Evolutionary conservation across 495 filamentous ascomycete genomes (phyloP), one percentile per base, ranked within the genome.

Genomic region (Penicillium psychrofluorescens): DNA sequence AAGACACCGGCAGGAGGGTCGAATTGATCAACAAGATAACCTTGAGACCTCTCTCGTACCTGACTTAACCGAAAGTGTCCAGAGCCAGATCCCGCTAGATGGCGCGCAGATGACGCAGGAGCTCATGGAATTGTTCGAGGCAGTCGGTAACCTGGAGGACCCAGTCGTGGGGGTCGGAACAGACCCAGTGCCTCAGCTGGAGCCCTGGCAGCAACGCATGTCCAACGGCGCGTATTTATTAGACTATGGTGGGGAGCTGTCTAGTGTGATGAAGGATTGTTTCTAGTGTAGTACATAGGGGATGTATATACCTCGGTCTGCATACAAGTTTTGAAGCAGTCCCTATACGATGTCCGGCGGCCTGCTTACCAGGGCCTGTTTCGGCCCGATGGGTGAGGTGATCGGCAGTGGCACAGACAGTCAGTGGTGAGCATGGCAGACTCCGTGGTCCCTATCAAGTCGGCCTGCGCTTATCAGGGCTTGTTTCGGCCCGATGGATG

Each of bases 381-480:
- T n/a, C n/a, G n/a, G n/a, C n/a, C n/a, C n/a, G n/a, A n/a, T n/a
- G n/a, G n/a, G n/a, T n/a, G n/a, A n/a, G n/a, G n/a, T n/a, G n/a
- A n/a, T n/a, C n/a, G n/a, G n/a, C n/a, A n/a, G n/a, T n/a, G n/a
- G n/a, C n/a, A n/a, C n/a, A n/a, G n/a, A n/a, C n/a, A n/a, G n/a
- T 79, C 76, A 7, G 69, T 64, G 2, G 79, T 62, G 36, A 79
- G 49, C 76, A 81, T 52, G 51, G 79, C 75, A 35, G 72, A 63
- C 47, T 69, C 58, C 0, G 44, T 7, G 0, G 49, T 10, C 11
- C 34, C 29, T 35, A 1, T 9, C 28, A 11, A 36, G 15, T n/a
- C 16, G 27, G 4, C 22, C n/a, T n/a, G 22, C 6, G 22, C 40
- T 42, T 48, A 45, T 52, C 41, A 47, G 13, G 31, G n/a, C 38